Percentiles rank a stretch among this genome's conserved stretches.
phyloP scores from a whole-genome alignment of 2,329 filamentous ascomycete genomes.

The Fusarium verrucosum region DNA sequence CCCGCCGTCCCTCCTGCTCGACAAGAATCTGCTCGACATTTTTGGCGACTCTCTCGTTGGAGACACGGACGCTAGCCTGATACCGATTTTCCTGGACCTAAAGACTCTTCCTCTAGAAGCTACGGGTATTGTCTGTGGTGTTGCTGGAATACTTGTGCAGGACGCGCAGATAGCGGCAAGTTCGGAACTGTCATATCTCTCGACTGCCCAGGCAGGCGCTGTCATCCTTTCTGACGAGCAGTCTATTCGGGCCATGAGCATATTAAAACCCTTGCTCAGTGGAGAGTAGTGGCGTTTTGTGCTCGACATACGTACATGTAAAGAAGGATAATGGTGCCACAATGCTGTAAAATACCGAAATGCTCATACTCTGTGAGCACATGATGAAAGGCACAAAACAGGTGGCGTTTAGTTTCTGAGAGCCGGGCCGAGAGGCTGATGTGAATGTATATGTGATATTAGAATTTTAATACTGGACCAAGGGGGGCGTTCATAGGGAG shows the following conservation, averaged over 20 bases:
- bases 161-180: conserved; percentile 67
- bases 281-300: conserved; percentile 42
- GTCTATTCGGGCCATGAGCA: conserved; percentile 75
- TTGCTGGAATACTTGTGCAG: conserved; percentile 82
- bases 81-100: conserved; percentile 90
- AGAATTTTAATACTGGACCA: conserved; percentile 4
- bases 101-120: conserved; percentile 83
- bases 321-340: not conserved
- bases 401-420: conserved; percentile 29
- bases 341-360: conserved; percentile 25
- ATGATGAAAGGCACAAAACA: conserved; percentile 18
- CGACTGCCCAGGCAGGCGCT: conserved; percentile 86
- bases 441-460: not conserved
- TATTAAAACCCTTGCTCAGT: conserved; percentile 65
- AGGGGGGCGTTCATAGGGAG: conserved; percentile 27
- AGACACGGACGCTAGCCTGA: conserved; percentile 73
- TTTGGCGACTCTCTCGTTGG: conserved; percentile 81
- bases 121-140: conserved; percentile 93
- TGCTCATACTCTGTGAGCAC: conserved; percentile 9
- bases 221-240: conserved; percentile 85
- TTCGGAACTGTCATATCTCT: conserved; percentile 89
- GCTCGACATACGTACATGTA: not conserved
- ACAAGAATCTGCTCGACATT: conserved; percentile 71
- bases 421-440: not conserved
- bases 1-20: conserved; percentile 76